Evolutionary conservation across 148 eudicot species (phyloP).

Genomic region (Suaeda aralocaspica): DNA sequence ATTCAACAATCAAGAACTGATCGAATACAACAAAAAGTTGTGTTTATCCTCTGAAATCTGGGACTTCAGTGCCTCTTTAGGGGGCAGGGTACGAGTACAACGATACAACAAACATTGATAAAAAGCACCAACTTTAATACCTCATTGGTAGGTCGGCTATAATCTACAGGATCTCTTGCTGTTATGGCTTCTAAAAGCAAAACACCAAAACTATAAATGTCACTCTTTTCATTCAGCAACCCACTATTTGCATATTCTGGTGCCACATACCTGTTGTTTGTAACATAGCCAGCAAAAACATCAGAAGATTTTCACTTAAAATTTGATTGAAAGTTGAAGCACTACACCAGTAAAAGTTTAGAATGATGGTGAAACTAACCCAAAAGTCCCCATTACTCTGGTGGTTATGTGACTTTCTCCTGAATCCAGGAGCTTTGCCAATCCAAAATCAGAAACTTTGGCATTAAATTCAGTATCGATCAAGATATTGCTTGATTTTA

Average conservation of each 20-base stretch:
- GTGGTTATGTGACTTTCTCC: constrained; percentile 90
- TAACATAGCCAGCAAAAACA: constrained; percentile 7
- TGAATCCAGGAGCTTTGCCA: constrained; percentile 86
- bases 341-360: background rate
- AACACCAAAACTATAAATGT: constrained; percentile 85
- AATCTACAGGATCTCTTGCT: constrained; percentile 92
- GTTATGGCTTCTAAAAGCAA: constrained; percentile 75
- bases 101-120: background rate
- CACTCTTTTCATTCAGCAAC: constrained; percentile 83
- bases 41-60: background rate
- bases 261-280: constrained; percentile 67
- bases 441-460: constrained; percentile 87
- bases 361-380: constrained; percentile 41
- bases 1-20: background rate
- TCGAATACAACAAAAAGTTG: background rate
- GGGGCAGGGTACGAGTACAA: background rate
- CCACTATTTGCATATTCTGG: constrained; percentile 95
- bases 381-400: constrained; percentile 95
- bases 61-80: background rate
- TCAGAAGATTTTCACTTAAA: background rate
- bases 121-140: constrained; percentile 24
- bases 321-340: background rate
- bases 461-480: constrained; percentile 79
- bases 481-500: constrained; percentile 87
- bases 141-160: constrained; percentile 76